A percentile compares a stretch with the other conserved stretches of the same genome.
Conservation (phyloP, 73 alveolate species). For the Effrenium voratum region DNA sequence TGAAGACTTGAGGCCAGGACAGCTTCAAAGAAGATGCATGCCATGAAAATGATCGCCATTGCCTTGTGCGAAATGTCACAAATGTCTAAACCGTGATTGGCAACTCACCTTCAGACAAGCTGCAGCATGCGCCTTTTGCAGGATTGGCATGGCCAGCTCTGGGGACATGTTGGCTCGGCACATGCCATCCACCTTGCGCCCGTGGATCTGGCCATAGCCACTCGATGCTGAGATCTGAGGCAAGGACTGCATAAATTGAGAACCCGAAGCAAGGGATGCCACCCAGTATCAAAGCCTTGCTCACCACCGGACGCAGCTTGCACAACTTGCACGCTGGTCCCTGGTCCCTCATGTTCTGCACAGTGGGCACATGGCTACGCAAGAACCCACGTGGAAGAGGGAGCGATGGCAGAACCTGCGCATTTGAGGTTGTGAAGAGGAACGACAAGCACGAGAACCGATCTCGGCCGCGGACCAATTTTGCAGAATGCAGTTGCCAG, state of each 20-base stretch:
- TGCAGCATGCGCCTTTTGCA: slow-evolving; percentile 29
- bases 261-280: too few relatives aligned
- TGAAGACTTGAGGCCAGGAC: neutral
- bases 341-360: too few relatives aligned
- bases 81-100: neutral
- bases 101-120: neutral
- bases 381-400: slow-evolving; percentile 43
- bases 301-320: neutral
- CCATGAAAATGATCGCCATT: slow-evolving; percentile 3
- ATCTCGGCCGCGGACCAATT: neutral
- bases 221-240: neutral
- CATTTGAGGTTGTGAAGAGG: neutral
- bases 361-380: neutral
- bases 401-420: neutral
- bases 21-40: neutral
- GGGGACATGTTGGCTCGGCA: slow-evolving; percentile 5
- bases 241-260: too few relatives aligned
- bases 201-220: neutral
- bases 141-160: slow-evolving; percentile 3
- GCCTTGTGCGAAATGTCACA: neutral
- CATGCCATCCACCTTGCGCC: slow-evolving; percentile 38
- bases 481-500: slow-evolving; percentile 36
- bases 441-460: neutral
- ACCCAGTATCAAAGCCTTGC: neutral
- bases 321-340: neutral